Conservation (phyloP, 371 early-diverging fungal genomes). For the Apophysomyces elegans region DNA sequence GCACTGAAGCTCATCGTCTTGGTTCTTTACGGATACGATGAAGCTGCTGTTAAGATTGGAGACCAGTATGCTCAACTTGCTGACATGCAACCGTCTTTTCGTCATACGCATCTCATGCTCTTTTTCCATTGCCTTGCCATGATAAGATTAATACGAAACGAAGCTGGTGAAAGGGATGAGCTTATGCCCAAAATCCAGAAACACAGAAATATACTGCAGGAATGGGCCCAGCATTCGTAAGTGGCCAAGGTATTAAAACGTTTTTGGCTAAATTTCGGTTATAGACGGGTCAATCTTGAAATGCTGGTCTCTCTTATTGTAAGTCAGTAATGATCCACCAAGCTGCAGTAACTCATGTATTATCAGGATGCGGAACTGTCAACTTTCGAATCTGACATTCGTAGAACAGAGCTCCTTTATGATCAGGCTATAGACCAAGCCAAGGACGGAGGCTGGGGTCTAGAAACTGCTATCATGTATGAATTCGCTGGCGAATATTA, state of each 20-base stretch:
- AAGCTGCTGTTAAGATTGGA: slow-evolving; percentile 34
- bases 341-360: background rate
- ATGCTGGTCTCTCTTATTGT: slow-evolving; percentile 37
- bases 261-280: background rate
- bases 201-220: slow-evolving; percentile 25
- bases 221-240: slow-evolving; percentile 43
- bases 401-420: slow-evolving; percentile 33
- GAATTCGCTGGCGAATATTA: slow-evolving; percentile 50
- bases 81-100: slow-evolving; percentile 37
- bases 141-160: slow-evolving; percentile 26
- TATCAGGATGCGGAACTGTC: slow-evolving; percentile 46
- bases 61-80: slow-evolving; percentile 30
- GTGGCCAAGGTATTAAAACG: background rate
- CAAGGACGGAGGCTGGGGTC: slow-evolving; percentile 37
- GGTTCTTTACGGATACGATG: slow-evolving; percentile 37
- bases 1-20: slow-evolving; percentile 37
- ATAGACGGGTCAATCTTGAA: slow-evolving; percentile 33
- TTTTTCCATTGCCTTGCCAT: slow-evolving; percentile 47
- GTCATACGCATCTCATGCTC: slow-evolving; percentile 46
- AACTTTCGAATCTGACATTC: slow-evolving; percentile 26
- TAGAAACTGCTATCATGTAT: slow-evolving; percentile 39
- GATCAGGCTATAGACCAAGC: slow-evolving; percentile 45
- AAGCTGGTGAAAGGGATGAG: slow-evolving; percentile 4
- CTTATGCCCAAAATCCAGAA: slow-evolving; percentile 24
- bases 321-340: background rate